Percentiles rank a stretch among this genome's conserved stretches.
phyloP scores from a whole-genome alignment of 2,329 filamentous ascomycete genomes.

The Ciborinia camelliae region DNA sequence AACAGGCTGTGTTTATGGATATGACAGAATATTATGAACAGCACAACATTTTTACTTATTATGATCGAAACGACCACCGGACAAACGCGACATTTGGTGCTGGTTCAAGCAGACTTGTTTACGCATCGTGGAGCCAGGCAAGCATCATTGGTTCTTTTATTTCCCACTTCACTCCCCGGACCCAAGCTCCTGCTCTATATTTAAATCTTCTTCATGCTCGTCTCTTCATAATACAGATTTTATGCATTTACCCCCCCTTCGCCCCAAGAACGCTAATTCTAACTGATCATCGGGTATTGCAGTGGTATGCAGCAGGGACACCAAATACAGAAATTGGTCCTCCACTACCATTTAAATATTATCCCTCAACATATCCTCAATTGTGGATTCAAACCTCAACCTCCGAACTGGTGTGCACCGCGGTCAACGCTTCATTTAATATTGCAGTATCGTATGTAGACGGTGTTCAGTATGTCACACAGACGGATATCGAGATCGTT shows the following conservation, averaged over 20 bases:
- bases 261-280: too few relatives aligned
- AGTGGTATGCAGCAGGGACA: slow-evolving; percentile 1
- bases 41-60: not conserved
- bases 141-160: too few relatives aligned
- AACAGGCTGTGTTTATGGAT: slow-evolving; percentile 17
- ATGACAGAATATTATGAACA: not conserved
- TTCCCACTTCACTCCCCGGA: too few relatives aligned
- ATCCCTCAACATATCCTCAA: not conserved
- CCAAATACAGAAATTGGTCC: not conserved
- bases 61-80: not conserved
- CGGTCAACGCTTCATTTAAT: slow-evolving; percentile 24
- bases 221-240: too few relatives aligned
- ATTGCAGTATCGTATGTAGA: slow-evolving; percentile 21
- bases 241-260: too few relatives aligned
- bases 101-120: not conserved
- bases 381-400: slow-evolving; percentile 24
- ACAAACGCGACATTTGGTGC: not conserved
- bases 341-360: not conserved
- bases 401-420: slow-evolving; percentile 18
- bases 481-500: not conserved
- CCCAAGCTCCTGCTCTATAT: too few relatives aligned
- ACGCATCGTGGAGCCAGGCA: not conserved
- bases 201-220: too few relatives aligned
- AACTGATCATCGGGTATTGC: too few relatives aligned
- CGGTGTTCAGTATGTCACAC: slow-evolving; percentile 3